These are phyloP conservation scores for Oryza nivara DNA, from an alignment of 176 grass and related monocot genomes.

Conservation along the genomic window DNA sequence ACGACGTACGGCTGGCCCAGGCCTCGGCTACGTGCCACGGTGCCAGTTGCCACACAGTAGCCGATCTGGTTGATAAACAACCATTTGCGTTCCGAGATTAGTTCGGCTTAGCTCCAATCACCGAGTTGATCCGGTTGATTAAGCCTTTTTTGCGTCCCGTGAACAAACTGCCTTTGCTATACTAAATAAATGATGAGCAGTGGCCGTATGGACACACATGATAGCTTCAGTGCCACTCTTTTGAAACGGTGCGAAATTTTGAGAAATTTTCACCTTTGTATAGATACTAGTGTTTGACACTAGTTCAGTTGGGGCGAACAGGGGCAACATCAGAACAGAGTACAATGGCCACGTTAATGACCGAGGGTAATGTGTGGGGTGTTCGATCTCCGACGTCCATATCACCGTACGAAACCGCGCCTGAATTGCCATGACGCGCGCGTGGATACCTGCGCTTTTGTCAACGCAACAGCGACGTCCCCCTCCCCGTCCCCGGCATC, in stretches of 20 bases:
- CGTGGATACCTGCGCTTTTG: constrained; percentile 26
- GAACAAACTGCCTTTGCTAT: background rate
- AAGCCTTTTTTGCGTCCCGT: background rate
- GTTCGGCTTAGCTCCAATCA: no score
- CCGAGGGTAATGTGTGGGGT: no score
- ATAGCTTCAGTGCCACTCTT: background rate
- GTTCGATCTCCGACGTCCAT: background rate
- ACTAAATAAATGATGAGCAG: background rate
- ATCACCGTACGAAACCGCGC: background rate
- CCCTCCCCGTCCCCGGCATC: no score
- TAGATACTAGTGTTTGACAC: no score
- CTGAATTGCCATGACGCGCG: constrained; percentile 34
- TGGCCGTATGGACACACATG: background rate
- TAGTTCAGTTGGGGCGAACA: background rate
- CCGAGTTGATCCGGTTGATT: background rate
- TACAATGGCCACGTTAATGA: background rate
- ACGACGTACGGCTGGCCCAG: background rate
- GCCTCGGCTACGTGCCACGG: background rate
- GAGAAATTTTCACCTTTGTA: no score
- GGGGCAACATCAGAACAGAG: background rate
- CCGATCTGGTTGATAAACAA: background rate
- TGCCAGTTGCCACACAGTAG: background rate
- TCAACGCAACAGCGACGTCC: constrained; percentile 36
- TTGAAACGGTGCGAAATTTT: background rate
- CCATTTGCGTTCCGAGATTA: background rate